A percentile compares a stretch with the other conserved stretches of the same genome.
Evolutionary conservation across 768 basidiomycete genomes (phyloP).

Genomic region (Boletales sp.): DNA sequence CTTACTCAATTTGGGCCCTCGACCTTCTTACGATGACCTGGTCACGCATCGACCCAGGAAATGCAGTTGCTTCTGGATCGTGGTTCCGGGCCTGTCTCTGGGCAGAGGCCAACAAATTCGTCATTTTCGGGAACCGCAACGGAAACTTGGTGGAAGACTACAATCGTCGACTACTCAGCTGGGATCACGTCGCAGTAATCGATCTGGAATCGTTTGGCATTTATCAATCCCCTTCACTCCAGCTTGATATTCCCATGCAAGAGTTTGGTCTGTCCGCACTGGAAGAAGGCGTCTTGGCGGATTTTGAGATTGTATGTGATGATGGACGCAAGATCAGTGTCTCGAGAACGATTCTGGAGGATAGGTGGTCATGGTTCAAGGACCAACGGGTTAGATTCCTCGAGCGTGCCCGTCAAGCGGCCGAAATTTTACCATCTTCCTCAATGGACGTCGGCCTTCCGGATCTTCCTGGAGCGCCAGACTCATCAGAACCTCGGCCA

Average conservation of each 20-base stretch:
- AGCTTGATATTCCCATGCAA: constrained; percentile 69
- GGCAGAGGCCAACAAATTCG: constrained; percentile 77
- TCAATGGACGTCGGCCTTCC: constrained; percentile 62
- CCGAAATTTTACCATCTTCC: constrained; percentile 58
- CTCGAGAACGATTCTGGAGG: constrained; percentile 79
- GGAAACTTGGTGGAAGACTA: constrained; percentile 92
- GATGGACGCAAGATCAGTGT: constrained; percentile 83
- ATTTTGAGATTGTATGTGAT: constrained; percentile 91
- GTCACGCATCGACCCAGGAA: constrained; percentile 87
- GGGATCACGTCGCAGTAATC: constrained; percentile 89
- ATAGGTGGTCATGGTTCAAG: constrained; percentile 95
- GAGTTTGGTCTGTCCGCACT: constrained; percentile 81
- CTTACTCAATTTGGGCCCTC: constrained; percentile 95
- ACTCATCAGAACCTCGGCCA: constrained; percentile 49
- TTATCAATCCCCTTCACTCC: constrained; percentile 78
- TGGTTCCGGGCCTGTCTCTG: constrained; percentile 94
- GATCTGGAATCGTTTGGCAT: constrained; percentile 95
- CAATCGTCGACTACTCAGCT: constrained; percentile 83
- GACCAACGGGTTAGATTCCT: constrained; percentile 61
- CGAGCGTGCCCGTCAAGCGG: constrained; percentile 50
- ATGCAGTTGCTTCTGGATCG: constrained; percentile 80
- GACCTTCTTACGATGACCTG: constrained; percentile 81
- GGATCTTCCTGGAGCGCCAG: constrained; percentile 50
- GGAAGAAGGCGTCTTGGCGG: constrained; percentile 76
- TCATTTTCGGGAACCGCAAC: constrained; percentile 87